Percentiles rank a stretch among this genome's conserved stretches.
Conservation (phyloP, 768 basidiomycete species). For the Mrakia frigida region DNA sequence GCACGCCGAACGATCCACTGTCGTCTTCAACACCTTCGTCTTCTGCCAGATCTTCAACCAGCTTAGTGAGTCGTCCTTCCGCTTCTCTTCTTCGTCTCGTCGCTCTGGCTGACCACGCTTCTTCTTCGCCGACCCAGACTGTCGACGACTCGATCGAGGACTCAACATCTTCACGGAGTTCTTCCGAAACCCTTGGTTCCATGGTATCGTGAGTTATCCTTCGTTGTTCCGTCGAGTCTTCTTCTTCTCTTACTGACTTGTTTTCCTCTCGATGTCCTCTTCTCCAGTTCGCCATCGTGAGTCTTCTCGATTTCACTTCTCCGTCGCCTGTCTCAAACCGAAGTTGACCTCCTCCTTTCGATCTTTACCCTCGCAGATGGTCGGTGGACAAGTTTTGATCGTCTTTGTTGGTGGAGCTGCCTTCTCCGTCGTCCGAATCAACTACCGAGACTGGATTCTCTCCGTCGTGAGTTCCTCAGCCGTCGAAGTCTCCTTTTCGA, state of each 20-base stretch:
- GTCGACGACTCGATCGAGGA: constrained; percentile 73
- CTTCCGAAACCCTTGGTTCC: constrained; percentile 72
- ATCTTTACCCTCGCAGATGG: constrained; percentile 45
- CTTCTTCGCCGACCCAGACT: constrained; percentile 47
- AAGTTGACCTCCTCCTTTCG: neutral
- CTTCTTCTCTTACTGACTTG: constrained; percentile 9
- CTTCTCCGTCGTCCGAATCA: constrained; percentile 76
- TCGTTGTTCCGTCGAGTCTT: neutral
- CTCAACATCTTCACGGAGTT: constrained; percentile 88
- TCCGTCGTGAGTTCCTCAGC: constrained; percentile 49
- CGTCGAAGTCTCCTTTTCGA: too few relatives aligned
- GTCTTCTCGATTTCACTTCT: neutral
- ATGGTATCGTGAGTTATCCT: constrained; percentile 62
- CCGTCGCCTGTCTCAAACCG: neutral
- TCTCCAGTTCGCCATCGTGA: neutral
- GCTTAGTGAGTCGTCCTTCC: constrained; percentile 12
- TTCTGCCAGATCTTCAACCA: constrained; percentile 77
- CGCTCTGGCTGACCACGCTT: neutral
- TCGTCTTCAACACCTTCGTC: constrained; percentile 98
- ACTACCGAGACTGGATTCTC: constrained; percentile 87
- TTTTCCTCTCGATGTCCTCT: neutral
- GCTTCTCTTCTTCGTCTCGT: constrained; percentile 27
- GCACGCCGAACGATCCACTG: constrained; percentile 60
- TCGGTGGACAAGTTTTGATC: constrained; percentile 77
- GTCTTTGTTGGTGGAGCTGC: constrained; percentile 87